These are phyloP conservation scores for Rhizopus microsporus DNA, from an alignment of 371 early-diverging fungal genomes.

Conservation along the genomic window DNA sequence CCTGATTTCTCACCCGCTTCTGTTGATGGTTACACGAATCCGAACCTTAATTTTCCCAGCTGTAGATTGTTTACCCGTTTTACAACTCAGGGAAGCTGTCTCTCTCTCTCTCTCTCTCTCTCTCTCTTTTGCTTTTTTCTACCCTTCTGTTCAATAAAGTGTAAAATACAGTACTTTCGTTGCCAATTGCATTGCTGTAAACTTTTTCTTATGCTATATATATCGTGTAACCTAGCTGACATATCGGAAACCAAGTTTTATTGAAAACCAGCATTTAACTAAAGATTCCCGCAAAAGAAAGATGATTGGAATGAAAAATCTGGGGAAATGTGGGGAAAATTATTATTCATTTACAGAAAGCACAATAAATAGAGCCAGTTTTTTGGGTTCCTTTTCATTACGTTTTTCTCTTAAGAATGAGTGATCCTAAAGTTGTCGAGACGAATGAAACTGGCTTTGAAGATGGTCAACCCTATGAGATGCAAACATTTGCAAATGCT, in stretches of 20 bases:
- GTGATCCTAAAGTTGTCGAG: not conserved
- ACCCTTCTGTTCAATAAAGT: no score
- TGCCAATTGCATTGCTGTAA: no score
- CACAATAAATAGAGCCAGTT: conserved; percentile 1
- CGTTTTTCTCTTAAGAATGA: conserved; percentile 2
- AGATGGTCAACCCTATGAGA: conserved; percentile 12
- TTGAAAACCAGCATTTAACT: not conserved
- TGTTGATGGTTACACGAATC: no score
- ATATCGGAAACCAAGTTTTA: not conserved
- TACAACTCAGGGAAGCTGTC: no score
- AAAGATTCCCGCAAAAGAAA: not conserved
- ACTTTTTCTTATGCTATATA: no score
- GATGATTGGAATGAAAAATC: conserved; percentile 13
- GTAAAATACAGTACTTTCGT: no score
- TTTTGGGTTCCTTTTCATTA: conserved; percentile 1
- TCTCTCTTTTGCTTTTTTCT: no score
- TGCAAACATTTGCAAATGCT: conserved; percentile 7
- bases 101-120: no score
- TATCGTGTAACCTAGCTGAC: no score
- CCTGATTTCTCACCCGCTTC: no score
- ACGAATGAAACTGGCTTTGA: conserved; percentile 5
- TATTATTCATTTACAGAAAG: not conserved
- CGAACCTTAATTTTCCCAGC: no score
- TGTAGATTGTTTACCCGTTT: no score
- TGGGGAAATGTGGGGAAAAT: conserved; percentile 28